Percentiles rank a stretch among this genome's conserved stretches.
Evolutionary conservation across 2,329 filamentous ascomycete genomes (phyloP).

Genomic region (Curvularia sp.): DNA sequence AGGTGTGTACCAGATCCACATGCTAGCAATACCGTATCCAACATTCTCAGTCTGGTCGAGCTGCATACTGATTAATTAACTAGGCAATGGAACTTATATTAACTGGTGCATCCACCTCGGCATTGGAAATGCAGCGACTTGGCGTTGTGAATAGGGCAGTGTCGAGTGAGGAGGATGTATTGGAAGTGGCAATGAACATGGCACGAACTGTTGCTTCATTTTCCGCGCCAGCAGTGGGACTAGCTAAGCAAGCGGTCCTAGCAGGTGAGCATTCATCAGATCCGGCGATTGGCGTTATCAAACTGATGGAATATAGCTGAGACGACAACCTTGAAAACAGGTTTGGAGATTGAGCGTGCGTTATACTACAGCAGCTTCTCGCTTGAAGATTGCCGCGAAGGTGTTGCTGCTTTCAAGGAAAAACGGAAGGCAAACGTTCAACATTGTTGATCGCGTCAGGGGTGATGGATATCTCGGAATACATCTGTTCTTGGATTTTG

Average conservation of each 20-base stretch:
- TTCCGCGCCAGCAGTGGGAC: constrained; percentile 51
- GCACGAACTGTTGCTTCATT: constrained; percentile 52
- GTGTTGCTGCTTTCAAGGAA: constrained; percentile 53
- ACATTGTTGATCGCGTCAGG: constrained; percentile 20
- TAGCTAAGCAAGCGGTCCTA: constrained; percentile 56
- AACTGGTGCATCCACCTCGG: constrained; percentile 49
- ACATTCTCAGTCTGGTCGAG: constrained; percentile 4
- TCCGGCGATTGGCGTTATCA: constrained; percentile 10
- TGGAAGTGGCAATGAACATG: constrained; percentile 49
- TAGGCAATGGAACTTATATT: constrained; percentile 57
- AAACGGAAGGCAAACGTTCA: constrained; percentile 44
- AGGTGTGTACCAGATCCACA: constrained; percentile 32
- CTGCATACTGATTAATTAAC: constrained; percentile 20
- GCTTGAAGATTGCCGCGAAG: constrained; percentile 52
- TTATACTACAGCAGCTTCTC: constrained; percentile 48
- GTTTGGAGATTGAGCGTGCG: constrained; percentile 48
- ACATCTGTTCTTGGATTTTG: not conserved
- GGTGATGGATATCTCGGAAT: not conserved
- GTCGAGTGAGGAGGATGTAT: constrained; percentile 43
- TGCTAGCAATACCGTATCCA: constrained; percentile 14
- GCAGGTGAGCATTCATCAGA: constrained; percentile 43
- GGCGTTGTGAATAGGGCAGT: constrained; percentile 53
- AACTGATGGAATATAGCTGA: constrained; percentile 47
- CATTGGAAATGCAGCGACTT: constrained; percentile 50
- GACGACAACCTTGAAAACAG: constrained; percentile 51